Evolutionary conservation across 441 rosid species (phyloP).

Genomic region (Aleurites moluccanus): DNA sequence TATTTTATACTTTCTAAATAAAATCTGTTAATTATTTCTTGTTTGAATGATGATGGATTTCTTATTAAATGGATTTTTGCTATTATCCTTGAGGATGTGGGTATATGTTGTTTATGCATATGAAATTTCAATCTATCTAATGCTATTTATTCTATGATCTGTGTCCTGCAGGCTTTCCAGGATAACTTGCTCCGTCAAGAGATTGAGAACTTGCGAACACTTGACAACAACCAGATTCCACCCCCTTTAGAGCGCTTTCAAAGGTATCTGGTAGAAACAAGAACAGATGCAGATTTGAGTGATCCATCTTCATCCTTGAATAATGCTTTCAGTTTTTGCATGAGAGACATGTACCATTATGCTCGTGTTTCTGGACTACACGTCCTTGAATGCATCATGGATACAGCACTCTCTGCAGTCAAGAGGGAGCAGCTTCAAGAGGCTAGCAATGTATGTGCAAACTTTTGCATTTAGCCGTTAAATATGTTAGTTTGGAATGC

Average conservation of each 20-base stretch:
- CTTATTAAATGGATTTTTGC: neutral
- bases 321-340: slow-evolving; percentile 53
- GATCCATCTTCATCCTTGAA: slow-evolving; percentile 41
- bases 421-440: slow-evolving; percentile 77
- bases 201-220: slow-evolving; percentile 48
- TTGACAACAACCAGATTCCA: slow-evolving; percentile 56
- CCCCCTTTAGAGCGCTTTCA: slow-evolving; percentile 67
- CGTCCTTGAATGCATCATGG: slow-evolving; percentile 83
- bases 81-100: neutral
- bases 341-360: slow-evolving; percentile 85
- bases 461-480: slow-evolving; percentile 30
- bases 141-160: neutral
- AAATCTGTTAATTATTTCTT: neutral
- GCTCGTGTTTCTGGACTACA: slow-evolving; percentile 87
- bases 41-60: neutral
- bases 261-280: slow-evolving; percentile 47
- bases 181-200: slow-evolving; percentile 73
- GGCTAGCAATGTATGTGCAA: slow-evolving; percentile 77
- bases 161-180: slow-evolving; percentile 63
- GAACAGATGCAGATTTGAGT: slow-evolving; percentile 40
- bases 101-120: neutral
- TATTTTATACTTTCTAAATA: neutral
- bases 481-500: slow-evolving; percentile 22
- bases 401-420: slow-evolving; percentile 63
- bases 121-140: neutral